Base-by-base conservation (phyloP, 2,329 filamentous ascomycete genomes). In the Akanthomyces dipterigenus region DNA sequence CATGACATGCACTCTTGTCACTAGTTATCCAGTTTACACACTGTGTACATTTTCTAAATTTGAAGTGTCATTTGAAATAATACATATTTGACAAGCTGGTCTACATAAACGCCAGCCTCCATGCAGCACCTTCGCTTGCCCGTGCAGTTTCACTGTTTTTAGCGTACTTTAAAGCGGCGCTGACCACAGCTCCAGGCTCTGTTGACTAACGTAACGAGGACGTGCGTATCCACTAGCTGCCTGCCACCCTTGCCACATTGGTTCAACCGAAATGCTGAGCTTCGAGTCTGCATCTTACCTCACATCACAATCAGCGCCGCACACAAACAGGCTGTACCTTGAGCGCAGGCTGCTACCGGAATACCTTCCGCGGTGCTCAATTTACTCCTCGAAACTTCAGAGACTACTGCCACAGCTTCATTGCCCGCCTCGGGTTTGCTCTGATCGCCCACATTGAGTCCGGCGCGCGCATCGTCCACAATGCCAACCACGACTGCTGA, bases 401-500 rank as follows among this genome's bases (percentile, higher is more conserved):
- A 11, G 22, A 45, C 12, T 26, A 28, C 11, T 1, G 7, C 26
- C 22, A 24, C 22, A 49, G 31, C 22, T 42, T 14, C 42, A n/a
- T 18, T 5, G 22, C 34, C 31, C 42, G 16, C 18, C 50, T 40
- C 28, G 22, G 49, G 16, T 48, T 45, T 38, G 24, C 50, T 22
- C 16, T 40, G 31, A 31, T 61, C 31, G 50, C 42, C 36, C 34
- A 42, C 58, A 48, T 55, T 18, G 40, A 31, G 42, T 42, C 50
- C 24, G 12, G 20, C 22, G 50, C 58, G 50, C 50, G 16, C 55
- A 46, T n/a, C 40, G 34, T 51, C 70, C 76, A 85, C 72, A 75
- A 98, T 98, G 93, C 93, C 93, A 78, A 88, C 93, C 76, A 98
- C 93, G 67, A 97, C 93, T 74, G 91, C 93, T 77, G 93, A 98